Evolutionary conservation across 768 basidiomycete genomes (phyloP).

Genomic region (Russula foetens): DNA sequence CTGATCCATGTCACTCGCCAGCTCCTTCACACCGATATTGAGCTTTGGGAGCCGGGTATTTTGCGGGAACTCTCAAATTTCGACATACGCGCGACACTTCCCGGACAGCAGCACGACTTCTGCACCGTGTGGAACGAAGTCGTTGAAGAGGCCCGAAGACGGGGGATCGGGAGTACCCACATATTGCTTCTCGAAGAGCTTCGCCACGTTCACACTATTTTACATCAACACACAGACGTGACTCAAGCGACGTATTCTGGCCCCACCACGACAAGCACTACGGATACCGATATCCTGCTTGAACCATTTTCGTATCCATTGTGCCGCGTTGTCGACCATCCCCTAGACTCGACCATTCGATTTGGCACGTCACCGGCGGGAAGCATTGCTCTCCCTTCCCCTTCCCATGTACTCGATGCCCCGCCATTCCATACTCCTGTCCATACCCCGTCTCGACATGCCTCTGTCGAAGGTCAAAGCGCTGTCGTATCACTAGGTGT

Average conservation of each 20-base stretch:
- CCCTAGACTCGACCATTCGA: not conserved
- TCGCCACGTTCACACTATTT: not conserved
- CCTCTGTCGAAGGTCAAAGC: too few relatives aligned
- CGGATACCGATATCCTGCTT: not conserved
- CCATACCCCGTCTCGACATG: too few relatives aligned
- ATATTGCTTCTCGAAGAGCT: not conserved
- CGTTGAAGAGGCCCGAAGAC: not conserved
- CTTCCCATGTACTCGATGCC: too few relatives aligned
- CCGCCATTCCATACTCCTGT: too few relatives aligned
- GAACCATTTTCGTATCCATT: not conserved
- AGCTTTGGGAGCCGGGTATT: not conserved
- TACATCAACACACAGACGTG: not conserved
- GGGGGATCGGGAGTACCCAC: too few relatives aligned
- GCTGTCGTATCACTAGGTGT: too few relatives aligned
- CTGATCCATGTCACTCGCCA: not conserved
- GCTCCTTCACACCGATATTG: not conserved
- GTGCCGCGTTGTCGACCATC: not conserved
- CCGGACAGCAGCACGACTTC: not conserved
- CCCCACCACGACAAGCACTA: not conserved
- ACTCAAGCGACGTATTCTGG: not conserved
- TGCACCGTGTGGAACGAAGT: slow-evolving; percentile 6
- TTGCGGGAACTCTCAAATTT: not conserved
- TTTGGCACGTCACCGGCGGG: too few relatives aligned
- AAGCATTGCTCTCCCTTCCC: too few relatives aligned
- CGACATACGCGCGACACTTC: not conserved